These are phyloP conservation scores for Pleomassaria siparia DNA, from an alignment of 2,329 filamentous ascomycete genomes.

Conservation along the genomic window DNA sequence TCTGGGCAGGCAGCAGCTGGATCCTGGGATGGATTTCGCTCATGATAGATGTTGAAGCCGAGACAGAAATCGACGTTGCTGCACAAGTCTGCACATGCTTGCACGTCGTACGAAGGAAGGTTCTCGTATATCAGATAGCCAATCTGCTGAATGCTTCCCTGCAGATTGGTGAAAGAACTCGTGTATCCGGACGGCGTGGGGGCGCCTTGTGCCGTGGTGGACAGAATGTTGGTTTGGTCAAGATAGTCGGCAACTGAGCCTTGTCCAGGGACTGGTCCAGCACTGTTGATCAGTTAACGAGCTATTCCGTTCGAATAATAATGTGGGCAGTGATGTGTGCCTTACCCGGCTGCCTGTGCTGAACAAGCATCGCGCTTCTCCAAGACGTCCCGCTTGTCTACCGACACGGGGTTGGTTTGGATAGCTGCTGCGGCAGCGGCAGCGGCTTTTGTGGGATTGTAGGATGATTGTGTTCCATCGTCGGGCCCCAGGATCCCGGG, in stretches of 20 bases:
- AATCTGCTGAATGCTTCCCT: slow-evolving; percentile 23
- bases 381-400: background rate
- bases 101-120: slow-evolving; percentile 20
- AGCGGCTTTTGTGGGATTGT: background rate
- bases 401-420: background rate
- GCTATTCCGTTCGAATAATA: background rate
- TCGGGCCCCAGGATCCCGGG: slow-evolving; percentile 3
- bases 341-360: background rate
- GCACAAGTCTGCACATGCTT: slow-evolving; percentile 22
- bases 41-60: slow-evolving; percentile 34
- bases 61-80: slow-evolving; percentile 25
- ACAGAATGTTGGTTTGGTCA: slow-evolving; percentile 7
- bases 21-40: slow-evolving; percentile 26
- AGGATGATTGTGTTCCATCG: background rate
- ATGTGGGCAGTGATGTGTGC: background rate
- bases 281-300: slow-evolving; percentile 3
- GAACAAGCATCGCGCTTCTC: background rate
- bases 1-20: slow-evolving; percentile 18
- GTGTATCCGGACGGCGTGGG: slow-evolving; percentile 18
- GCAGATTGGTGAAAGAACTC: slow-evolving; percentile 18
- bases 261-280: slow-evolving; percentile 14
- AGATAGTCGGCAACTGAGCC: slow-evolving; percentile 17
- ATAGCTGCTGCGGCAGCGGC: slow-evolving; percentile 3
- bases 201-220: slow-evolving; percentile 12
- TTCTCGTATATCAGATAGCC: slow-evolving; percentile 32